A percentile compares a stretch with the other conserved stretches of the same genome.
Evolutionary conservation across 805 yeast genomes (phyloP).

Genomic region (Zygosaccharomyces pseudorouxii): DNA sequence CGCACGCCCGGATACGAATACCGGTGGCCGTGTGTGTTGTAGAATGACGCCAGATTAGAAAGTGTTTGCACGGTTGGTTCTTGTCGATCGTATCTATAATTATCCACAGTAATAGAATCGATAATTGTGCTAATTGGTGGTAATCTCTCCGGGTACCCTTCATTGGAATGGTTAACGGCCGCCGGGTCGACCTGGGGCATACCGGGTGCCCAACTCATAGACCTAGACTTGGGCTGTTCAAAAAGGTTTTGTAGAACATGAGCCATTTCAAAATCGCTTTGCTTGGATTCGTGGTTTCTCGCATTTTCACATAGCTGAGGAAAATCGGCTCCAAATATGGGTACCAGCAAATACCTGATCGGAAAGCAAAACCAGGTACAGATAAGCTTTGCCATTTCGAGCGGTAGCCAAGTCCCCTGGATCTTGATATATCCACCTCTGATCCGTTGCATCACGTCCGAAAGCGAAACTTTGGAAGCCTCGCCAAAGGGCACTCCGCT

Average conservation of each 20-base stretch:
- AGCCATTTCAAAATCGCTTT: conserved; percentile 1
- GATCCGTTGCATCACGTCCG: conserved; percentile 49
- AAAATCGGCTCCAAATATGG: conserved; percentile 72
- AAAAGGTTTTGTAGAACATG: not conserved
- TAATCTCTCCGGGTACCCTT: conserved; percentile 12
- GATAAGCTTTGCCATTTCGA: conserved; percentile 55
- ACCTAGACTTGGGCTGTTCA: not conserved
- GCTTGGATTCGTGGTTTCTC: not conserved
- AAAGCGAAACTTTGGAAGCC: conserved; percentile 16
- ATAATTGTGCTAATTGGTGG: conserved; percentile 20
- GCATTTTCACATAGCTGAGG: conserved; percentile 33
- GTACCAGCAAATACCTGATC: conserved; percentile 69
- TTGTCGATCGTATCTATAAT: conserved; percentile 2
- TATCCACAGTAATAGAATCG: conserved; percentile 10
- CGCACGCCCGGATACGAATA: conserved; percentile 24
- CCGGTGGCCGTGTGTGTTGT: conserved; percentile 26
- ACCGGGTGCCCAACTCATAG: conserved; percentile 1
- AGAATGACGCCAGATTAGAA: conserved; percentile 25
- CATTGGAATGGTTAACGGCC: not conserved
- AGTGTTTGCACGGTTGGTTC: conserved; percentile 26
- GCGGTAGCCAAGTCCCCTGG: conserved; percentile 93
- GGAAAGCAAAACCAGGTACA: conserved; percentile 74
- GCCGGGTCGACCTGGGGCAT: not conserved
- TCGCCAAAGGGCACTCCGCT: conserved; percentile 14
- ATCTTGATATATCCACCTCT: conserved; percentile 89